Conservation (phyloP, 805 yeast species). For the Starmera amethionina region DNA sequence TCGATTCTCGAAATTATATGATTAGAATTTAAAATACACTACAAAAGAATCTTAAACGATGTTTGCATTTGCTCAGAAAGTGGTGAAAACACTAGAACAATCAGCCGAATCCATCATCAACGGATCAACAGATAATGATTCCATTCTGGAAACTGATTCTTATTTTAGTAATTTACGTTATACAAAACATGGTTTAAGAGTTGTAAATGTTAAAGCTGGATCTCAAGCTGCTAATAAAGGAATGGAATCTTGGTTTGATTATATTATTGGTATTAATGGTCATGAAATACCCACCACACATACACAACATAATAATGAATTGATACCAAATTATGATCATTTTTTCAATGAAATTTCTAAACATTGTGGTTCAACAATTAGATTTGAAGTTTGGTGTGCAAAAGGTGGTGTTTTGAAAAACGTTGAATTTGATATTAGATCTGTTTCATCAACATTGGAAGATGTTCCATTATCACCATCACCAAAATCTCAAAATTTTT, state of each 20-base stretch:
- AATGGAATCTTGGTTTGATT: conserved; percentile 83
- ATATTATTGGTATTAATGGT: conserved; percentile 70
- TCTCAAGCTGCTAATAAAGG: conserved; percentile 43
- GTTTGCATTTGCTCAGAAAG: conserved; percentile 57
- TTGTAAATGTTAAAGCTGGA: conserved; percentile 36
- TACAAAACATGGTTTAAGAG: conserved; percentile 43
- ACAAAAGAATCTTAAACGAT: no score
- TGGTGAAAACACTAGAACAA: conserved; percentile 47
- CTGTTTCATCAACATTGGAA: conserved; percentile 19
- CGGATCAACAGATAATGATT: conserved; percentile 17
- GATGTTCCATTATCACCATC: conserved; percentile 12
- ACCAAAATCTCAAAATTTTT: conserved; percentile 7
- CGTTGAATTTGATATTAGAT: conserved; percentile 25
- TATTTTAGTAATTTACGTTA: conserved; percentile 20
- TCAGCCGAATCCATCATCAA: conserved; percentile 20
- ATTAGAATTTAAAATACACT: no score
- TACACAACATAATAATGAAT: conserved; percentile 21
- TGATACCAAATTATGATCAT: conserved; percentile 33
- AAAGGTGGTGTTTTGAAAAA: conserved; percentile 61
- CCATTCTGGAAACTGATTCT: conserved; percentile 15
- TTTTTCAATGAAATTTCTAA: conserved; percentile 33
- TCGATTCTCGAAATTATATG: no score
- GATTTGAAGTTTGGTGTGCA: conserved; percentile 72
- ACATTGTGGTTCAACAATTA: conserved; percentile 30
- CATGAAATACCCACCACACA: conserved; percentile 38